Evolutionary conservation across 176 grass and related monocot genomes (phyloP).

Genomic region (Otatea glauca): DNA sequence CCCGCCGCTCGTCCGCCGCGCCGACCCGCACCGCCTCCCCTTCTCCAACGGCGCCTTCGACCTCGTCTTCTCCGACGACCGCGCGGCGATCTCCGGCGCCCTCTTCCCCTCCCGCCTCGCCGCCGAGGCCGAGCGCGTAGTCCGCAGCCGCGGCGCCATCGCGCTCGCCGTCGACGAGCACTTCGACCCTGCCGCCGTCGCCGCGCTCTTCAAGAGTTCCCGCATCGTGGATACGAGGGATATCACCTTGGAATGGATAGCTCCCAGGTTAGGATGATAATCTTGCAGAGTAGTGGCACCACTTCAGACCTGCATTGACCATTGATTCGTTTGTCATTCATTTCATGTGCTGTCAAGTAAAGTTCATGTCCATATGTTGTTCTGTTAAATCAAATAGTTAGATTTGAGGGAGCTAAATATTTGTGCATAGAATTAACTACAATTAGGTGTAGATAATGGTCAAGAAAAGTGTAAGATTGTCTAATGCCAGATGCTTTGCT

Average conservation of each 20-base stretch:
- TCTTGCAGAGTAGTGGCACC: slow-evolving; percentile 67
- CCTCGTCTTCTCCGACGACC: slow-evolving; percentile 65
- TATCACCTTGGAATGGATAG: slow-evolving; percentile 56
- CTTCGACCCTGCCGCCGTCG: slow-evolving; percentile 49
- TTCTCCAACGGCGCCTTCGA: slow-evolving; percentile 68
- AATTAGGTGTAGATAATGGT: not conserved
- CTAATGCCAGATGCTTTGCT: not conserved
- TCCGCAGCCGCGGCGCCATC: slow-evolving; percentile 51
- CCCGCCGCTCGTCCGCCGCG: slow-evolving; percentile 64
- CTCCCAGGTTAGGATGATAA: slow-evolving; percentile 61
- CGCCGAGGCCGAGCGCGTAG: slow-evolving; percentile 62
- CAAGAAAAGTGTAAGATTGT: not conserved
- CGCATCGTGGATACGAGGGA: slow-evolving; percentile 60
- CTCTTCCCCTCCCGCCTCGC: slow-evolving; percentile 68
- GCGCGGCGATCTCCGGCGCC: slow-evolving; percentile 48
- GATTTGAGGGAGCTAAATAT: not conserved
- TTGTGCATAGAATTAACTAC: not conserved
- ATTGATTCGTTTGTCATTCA: slow-evolving; percentile 30
- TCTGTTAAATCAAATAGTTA: not conserved
- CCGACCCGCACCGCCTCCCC: slow-evolving; percentile 68
- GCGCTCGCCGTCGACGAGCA: slow-evolving; percentile 46
- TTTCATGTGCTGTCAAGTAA: not conserved
- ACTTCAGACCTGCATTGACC: slow-evolving; percentile 39
- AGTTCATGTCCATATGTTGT: not conserved
- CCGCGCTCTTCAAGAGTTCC: slow-evolving; percentile 65